phyloP scores from a whole-genome alignment of 257 asterid species.

The Eucommia ulmoides region DNA sequence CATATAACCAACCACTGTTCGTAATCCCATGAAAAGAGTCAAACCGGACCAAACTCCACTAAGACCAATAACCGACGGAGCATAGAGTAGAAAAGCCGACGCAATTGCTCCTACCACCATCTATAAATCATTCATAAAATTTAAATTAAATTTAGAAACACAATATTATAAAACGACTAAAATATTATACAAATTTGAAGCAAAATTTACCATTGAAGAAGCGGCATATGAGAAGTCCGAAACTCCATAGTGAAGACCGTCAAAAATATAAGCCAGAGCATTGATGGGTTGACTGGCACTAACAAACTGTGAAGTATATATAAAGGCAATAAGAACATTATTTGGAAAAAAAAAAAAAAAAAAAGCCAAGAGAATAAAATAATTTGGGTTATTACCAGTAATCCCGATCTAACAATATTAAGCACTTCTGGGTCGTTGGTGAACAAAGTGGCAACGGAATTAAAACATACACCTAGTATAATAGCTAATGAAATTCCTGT shows the following conservation, averaged over 20 bases:
- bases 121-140: constrained; percentile 9
- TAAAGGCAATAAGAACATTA: background rate
- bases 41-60: constrained; percentile 35
- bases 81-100: constrained; percentile 28
- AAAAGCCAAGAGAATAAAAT: background rate
- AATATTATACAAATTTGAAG: background rate
- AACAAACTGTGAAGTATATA: constrained; percentile 21
- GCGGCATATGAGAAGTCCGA: constrained; percentile 35
- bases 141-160: background rate
- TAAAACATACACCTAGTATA: constrained; percentile 22
- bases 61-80: constrained; percentile 26
- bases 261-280: constrained; percentile 33
- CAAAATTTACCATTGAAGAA: constrained; percentile 22
- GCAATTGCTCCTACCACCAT: constrained; percentile 32
- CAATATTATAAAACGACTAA: background rate
- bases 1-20: constrained; percentile 23
- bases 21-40: constrained; percentile 33
- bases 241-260: constrained; percentile 38
- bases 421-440: constrained; percentile 32
- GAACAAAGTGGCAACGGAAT: constrained; percentile 27
- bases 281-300: constrained; percentile 36
- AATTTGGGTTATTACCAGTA: constrained; percentile 19
- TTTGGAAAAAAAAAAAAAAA: background rate
- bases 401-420: constrained; percentile 19
- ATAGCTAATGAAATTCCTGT: constrained; percentile 28